These are phyloP conservation scores for Solanum pennellii DNA, from an alignment of 257 asterid species.

Conservation along the genomic window DNA sequence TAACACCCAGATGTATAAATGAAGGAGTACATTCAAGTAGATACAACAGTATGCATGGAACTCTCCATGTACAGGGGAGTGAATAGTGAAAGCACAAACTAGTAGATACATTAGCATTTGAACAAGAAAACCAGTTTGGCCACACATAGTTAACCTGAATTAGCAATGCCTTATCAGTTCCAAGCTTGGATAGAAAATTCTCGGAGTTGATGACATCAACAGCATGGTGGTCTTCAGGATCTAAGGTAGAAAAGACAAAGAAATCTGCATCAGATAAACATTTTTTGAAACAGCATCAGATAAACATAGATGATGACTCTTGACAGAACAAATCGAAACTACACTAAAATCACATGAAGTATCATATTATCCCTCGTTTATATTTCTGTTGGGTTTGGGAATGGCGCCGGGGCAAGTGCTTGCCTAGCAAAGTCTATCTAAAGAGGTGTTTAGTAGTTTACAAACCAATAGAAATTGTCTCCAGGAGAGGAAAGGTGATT, in stretches of 20 bases:
- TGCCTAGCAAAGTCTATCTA: too few relatives aligned
- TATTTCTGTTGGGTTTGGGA: neutral
- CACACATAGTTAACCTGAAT: conserved; percentile 47
- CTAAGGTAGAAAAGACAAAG: conserved; percentile 27
- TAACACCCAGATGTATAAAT: neutral
- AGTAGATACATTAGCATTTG: neutral
- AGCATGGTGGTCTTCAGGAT: conserved; percentile 34
- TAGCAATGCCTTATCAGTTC: conserved; percentile 61
- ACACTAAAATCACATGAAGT: neutral
- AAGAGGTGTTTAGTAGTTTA: neutral
- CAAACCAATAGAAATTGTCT: conserved; percentile 51
- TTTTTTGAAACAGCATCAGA: neutral
- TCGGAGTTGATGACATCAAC: conserved; percentile 37
- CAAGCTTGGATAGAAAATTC: conserved; percentile 45
- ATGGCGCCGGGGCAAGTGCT: neutral
- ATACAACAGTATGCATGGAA: neutral
- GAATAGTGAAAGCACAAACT: neutral
- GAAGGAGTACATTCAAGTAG: neutral
- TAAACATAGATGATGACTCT: neutral
- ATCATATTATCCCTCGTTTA: neutral
- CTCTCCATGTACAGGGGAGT: neutral
- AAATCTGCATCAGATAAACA: conserved; percentile 3
- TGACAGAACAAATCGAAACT: neutral
- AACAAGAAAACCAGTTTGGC: neutral
- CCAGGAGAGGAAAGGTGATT: conserved; percentile 51